Percentiles rank a stretch among this genome's conserved stretches.
Conservation (phyloP, 148 eudicot genomes). For the Suaeda aralocaspica region DNA sequence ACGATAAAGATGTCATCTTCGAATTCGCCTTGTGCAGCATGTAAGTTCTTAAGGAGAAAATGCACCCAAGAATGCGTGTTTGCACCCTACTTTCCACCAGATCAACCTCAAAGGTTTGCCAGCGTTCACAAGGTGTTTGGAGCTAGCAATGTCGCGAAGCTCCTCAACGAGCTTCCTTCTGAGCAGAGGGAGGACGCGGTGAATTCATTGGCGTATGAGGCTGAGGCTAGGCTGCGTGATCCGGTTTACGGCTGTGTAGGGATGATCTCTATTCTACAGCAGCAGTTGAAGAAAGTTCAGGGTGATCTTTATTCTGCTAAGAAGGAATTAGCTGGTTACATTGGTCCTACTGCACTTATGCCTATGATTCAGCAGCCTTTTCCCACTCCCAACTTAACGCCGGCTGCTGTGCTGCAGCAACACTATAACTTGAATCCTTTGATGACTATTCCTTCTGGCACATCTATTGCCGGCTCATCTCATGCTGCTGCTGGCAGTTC, state of each 20-base stretch:
- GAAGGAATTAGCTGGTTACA: slow-evolving; percentile 51
- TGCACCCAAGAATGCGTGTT: slow-evolving; percentile 84
- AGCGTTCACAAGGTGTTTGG: slow-evolving; percentile 85
- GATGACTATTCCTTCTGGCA: slow-evolving; percentile 30
- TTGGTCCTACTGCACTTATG: slow-evolving; percentile 56
- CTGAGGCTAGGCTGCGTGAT: slow-evolving; percentile 59
- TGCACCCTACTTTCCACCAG: slow-evolving; percentile 89
- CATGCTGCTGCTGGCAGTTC: slow-evolving; percentile 1
- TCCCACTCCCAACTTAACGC: slow-evolving; percentile 24
- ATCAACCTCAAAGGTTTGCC: slow-evolving; percentile 63
- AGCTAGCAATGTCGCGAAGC: slow-evolving; percentile 75
- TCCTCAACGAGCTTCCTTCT: slow-evolving; percentile 49
- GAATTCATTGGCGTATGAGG: slow-evolving; percentile 73
- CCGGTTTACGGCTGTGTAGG: slow-evolving; percentile 92
- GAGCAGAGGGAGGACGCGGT: slow-evolving; percentile 73
- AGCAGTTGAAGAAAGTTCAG: slow-evolving; percentile 55
- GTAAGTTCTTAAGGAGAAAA: slow-evolving; percentile 72
- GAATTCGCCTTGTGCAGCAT: slow-evolving; percentile 88
- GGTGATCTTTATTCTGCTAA: slow-evolving; percentile 42
- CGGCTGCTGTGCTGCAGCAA: slow-evolving; percentile 18
- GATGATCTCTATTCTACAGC: slow-evolving; percentile 60
- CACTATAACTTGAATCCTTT: slow-evolving; percentile 33
- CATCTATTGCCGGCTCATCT: slow-evolving; percentile 6
- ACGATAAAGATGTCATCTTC: slow-evolving; percentile 47
- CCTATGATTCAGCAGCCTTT: slow-evolving; percentile 38